Evolutionary conservation across 495 filamentous ascomycete genomes (phyloP).

Genomic region (Haplographium delicatum): DNA sequence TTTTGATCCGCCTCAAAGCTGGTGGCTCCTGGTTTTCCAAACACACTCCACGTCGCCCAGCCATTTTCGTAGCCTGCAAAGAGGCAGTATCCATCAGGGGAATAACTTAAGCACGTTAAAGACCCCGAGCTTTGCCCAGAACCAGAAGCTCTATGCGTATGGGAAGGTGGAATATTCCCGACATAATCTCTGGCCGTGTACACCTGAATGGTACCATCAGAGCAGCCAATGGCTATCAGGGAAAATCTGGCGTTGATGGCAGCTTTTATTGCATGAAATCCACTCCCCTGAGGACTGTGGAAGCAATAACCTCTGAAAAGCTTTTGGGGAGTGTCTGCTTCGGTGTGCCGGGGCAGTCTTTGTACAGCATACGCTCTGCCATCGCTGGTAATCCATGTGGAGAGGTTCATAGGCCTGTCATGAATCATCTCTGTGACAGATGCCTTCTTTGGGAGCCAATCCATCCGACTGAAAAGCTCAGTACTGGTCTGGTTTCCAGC

Average conservation of each 20-base stretch:
- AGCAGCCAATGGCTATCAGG: conserved; percentile 80
- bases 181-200: conserved; percentile 91
- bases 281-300: conserved; percentile 59
- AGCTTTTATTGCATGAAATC: conserved; percentile 61
- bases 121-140: conserved; percentile 59
- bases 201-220: conserved; percentile 71
- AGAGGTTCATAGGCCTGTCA: conserved; percentile 94
- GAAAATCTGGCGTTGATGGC: conserved; percentile 94
- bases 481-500: conserved; percentile 82
- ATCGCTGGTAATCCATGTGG: conserved; percentile 87
- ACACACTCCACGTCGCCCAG: conserved; percentile 96
- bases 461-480: conserved; percentile 81
- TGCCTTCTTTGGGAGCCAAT: conserved; percentile 73
- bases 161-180: conserved; percentile 89
- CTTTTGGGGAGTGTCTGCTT: conserved; percentile 44
- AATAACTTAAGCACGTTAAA: conserved; percentile 76
- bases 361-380: conserved; percentile 93
- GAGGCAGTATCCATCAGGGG: conserved; percentile 92
- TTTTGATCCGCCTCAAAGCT: conserved; percentile 68
- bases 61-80: conserved; percentile 91
- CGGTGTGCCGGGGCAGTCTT: conserved; percentile 38
- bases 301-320: conserved; percentile 91
- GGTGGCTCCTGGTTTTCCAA: conserved; percentile 77
- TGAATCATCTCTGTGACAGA: conserved; percentile 84
- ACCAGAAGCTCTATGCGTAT: conserved; percentile 62